Evolutionary conservation across 2,329 filamentous ascomycete genomes (phyloP), one percentile per base, ranked within the genome.

Genomic region (Pseudonectria buxi): DNA sequence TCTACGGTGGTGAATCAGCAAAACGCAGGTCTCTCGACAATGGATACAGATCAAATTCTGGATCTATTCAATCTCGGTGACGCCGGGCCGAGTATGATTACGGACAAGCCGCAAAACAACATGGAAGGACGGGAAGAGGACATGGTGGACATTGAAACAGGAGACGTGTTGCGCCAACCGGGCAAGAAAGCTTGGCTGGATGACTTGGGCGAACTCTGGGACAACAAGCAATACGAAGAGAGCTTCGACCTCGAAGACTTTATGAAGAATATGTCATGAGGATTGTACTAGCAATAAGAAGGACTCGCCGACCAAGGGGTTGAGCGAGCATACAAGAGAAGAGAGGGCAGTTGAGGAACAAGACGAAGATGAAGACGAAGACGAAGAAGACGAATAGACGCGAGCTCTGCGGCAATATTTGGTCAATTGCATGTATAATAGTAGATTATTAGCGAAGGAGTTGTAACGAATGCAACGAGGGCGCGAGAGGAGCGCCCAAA

Each of bases 1-100:
- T 94, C 85, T 33, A 98, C 94, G 0, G 92, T 98, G 6, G 94
- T 98, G 47, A 98, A 98, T 60, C 92, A 98, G 64, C 92, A 98
- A 65, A 98, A 98, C 51, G 90, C 92, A 2, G 92, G 92, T 1
- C 67, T 98, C 2, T 83, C 71, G 32, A 94, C 88, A 11, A 98
- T 98, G 92, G 90, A 96, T 61, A 98, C 94, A 26, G 92, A 96
- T 55, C 89, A 98, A 62, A 94, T 98, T 41, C 76, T 98, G 3
- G 92, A 98, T 55, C 76, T 98, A 30, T 98, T 98, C 71, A 96
- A 84, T 51, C 72, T 98, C 7, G 84, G 86, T 36, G 87, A 94
- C 48, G 74, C 81, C 22, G 83, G 81, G 28, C 81, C 84, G 4
- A 76, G 68, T 26, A 69, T 83, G 6, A 71, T 82, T 43, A 67